Conservation (phyloP, 148 eudicot genomes). For the Silene latifolia region DNA sequence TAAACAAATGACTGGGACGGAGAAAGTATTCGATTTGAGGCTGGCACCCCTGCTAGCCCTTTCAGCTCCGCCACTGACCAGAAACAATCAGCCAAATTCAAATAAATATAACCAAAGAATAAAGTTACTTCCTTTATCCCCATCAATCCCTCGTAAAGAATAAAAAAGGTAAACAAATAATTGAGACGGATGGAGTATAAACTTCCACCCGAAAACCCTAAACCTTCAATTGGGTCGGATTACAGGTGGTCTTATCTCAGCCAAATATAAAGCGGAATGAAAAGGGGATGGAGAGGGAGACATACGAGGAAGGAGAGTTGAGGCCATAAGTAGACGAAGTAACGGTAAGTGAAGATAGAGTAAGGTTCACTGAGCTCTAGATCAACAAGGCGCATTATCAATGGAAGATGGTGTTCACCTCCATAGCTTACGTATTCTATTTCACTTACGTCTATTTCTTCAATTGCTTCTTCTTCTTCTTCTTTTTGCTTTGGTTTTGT, state of each 20-base stretch:
- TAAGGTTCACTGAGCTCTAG: constrained; percentile 93
- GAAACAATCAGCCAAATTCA: not conserved
- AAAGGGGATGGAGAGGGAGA: not conserved
- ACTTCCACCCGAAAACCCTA: not conserved
- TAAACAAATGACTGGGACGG: no score
- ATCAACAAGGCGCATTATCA: constrained; percentile 87
- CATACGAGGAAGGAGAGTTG: constrained; percentile 76
- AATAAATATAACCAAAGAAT: not conserved
- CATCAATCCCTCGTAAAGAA: not conserved
- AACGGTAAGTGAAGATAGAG: constrained; percentile 96
- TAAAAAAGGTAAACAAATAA: not conserved
- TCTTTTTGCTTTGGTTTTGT: no score
- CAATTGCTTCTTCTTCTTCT: constrained; percentile 12
- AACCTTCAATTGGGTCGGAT: not conserved
- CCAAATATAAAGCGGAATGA: not conserved
- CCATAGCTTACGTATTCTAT: constrained; percentile 80
- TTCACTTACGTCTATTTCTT: constrained; percentile 42
- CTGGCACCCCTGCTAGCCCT: no score
- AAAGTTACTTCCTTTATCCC: no score
- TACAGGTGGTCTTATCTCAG: no score
- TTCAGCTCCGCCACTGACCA: no score
- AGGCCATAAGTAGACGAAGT: constrained; percentile 98
- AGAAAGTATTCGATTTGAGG: no score
- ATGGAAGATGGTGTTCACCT: constrained; percentile 87
- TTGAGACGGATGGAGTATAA: no score